phyloP scores from a whole-genome alignment of 495 filamentous ascomycete genomes.

The Hypoxylon perforatum region DNA sequence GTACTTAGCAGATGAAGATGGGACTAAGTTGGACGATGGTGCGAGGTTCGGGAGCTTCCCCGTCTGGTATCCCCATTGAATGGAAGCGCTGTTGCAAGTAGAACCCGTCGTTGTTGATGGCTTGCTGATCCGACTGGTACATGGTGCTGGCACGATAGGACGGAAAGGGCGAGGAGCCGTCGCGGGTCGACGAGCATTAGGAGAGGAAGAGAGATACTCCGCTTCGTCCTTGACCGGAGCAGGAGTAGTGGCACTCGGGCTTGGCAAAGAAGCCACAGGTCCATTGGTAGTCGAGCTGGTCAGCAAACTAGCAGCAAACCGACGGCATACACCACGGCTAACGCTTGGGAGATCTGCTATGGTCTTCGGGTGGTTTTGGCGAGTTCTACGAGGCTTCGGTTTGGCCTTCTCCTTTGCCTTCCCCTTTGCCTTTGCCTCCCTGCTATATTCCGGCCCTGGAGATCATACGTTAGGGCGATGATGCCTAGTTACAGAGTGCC shows the following conservation, averaged over 20 bases:
- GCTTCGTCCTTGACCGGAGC: not conserved
- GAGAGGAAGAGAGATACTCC: not conserved
- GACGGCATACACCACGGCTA: no score
- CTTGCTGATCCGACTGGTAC: not conserved
- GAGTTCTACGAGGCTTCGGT: not conserved
- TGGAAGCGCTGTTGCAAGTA: not conserved
- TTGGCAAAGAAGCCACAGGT: not conserved
- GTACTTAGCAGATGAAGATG: not conserved
- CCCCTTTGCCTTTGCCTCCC: no score
- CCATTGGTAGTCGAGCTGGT: not conserved
- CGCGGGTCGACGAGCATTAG: not conserved
- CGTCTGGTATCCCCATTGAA: constrained; percentile 6
- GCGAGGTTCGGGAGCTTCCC: not conserved
- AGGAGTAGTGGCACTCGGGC: not conserved
- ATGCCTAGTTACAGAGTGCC: not conserved
- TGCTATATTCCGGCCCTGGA: not conserved
- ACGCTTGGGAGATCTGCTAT: no score
- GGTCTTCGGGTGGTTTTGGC: no score
- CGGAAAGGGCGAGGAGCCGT: not conserved
- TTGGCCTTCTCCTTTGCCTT: no score
- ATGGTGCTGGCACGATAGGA: not conserved
- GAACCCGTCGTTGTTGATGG: not conserved
- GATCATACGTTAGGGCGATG: not conserved
- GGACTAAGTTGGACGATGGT: not conserved
- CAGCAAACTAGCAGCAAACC: no score